A percentile compares a stretch with the other conserved stretches of the same genome.
phyloP scores from a whole-genome alignment of 2,329 filamentous ascomycete genomes.

The Colletotrichum destructivum region DNA sequence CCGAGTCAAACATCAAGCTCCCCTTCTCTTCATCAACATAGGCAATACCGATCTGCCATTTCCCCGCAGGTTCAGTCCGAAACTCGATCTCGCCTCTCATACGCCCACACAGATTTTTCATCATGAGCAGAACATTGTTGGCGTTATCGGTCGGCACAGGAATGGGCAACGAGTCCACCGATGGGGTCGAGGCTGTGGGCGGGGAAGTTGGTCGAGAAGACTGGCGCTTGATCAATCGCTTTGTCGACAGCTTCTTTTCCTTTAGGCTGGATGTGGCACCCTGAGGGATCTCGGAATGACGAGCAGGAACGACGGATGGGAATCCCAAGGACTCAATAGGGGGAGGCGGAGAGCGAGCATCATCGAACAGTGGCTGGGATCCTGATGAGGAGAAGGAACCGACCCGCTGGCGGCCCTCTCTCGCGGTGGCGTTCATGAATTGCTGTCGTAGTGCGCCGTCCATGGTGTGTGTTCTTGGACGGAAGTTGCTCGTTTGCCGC shows the following conservation, averaged over 20 bases:
- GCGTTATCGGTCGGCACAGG: conserved; percentile 77
- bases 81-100: conserved; percentile 87
- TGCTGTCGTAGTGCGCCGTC: conserved; percentile 69
- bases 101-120: conserved; percentile 82
- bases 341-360: conserved; percentile 59
- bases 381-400: conserved; percentile 79
- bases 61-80: conserved; percentile 70
- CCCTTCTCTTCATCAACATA: conserved; percentile 85
- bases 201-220: conserved; percentile 73
- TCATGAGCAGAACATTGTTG: conserved; percentile 80
- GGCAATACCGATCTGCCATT: conserved; percentile 81
- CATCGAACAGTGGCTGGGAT: conserved; percentile 68
- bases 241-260: conserved; percentile 64
- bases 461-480: conserved; percentile 72
- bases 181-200: conserved; percentile 63
- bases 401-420: conserved; percentile 74
- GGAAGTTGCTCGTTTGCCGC: conserved; percentile 54
- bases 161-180: conserved; percentile 71
- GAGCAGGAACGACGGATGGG: conserved; percentile 57
- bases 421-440: conserved; percentile 52
- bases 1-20: conserved; percentile 81
- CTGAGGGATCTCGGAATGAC: conserved; percentile 41
- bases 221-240: conserved; percentile 69
- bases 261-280: conserved; percentile 51
- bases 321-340: conserved; percentile 60